A percentile compares a stretch with the other conserved stretches of the same genome.
Evolutionary conservation across 2,329 filamentous ascomycete species (phyloP).

Genomic region (Ophiocordyceps camponoti-saundersi): DNA sequence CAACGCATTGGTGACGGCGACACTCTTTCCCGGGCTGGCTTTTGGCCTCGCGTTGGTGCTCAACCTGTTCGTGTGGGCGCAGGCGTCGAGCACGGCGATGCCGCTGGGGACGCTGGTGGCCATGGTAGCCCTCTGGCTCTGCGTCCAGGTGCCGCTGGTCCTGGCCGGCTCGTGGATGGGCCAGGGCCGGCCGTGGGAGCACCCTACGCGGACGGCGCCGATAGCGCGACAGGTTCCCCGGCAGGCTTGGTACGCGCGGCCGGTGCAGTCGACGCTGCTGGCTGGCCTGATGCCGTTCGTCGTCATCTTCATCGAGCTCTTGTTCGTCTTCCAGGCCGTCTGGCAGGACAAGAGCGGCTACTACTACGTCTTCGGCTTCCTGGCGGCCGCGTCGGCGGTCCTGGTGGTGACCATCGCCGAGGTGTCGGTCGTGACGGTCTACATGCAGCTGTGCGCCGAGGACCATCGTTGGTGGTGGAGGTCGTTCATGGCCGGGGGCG

Average conservation of each 20-base stretch:
- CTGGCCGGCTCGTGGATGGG: conserved; percentile 65
- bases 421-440: conserved; percentile 69
- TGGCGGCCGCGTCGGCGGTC: conserved; percentile 56
- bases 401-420: conserved; percentile 64
- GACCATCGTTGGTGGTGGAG: conserved; percentile 93
- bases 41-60: conserved; percentile 63
- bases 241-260: conserved; percentile 59
- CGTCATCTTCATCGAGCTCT: conserved; percentile 73
- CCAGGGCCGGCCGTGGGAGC: conserved; percentile 53
- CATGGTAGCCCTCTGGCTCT: conserved; percentile 62
- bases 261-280: conserved; percentile 46
- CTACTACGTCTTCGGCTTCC: conserved; percentile 82
- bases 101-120: conserved; percentile 65
- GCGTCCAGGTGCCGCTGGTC: conserved; percentile 72
- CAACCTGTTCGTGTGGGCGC: conserved; percentile 81
- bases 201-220: conserved; percentile 60
- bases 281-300: conserved; percentile 71
- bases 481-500: conserved; percentile 63
- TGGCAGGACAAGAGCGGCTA: conserved; percentile 87
- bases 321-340: conserved; percentile 73
- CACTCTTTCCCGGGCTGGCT: conserved; percentile 62
- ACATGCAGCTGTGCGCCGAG: conserved; percentile 68
- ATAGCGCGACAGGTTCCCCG: conserved; percentile 58
- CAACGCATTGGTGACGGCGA: conserved; percentile 62
- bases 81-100: conserved; percentile 74